Evolutionary conservation across 2,329 filamentous ascomycete species (phyloP), one percentile per base, ranked within the genome.

Genomic region (Diaporthe sp.): DNA sequence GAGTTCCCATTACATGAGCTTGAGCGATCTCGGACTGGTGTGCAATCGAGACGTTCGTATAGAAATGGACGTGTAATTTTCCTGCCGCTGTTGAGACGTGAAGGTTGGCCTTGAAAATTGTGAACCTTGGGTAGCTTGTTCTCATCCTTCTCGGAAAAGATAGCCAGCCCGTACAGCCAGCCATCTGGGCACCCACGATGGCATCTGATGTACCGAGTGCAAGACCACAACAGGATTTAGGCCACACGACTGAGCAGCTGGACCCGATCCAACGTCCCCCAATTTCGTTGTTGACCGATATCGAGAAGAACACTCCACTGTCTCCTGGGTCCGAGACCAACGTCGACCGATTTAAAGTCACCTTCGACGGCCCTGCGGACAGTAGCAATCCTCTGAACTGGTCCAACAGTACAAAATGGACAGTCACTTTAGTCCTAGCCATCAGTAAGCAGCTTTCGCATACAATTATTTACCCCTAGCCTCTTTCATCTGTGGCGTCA

Each of bases 351-450:
- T 70, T 70, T 12, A 7, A 44, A 28, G 44, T 70, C 10, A 39
- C 55, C 42, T 70, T 70, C 4, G n/a, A 53, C n/a, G 22, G 22
- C 10, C 55, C 57, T 22, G 19, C 25, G 9, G 65, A 62, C 34
- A 51, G 15, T 39, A 82, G 82, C 0, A 85, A 87, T 46, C 86
- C 85, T 1, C 79, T 82, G 39, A 79, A 86, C 72, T 87, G 85
- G 86, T 79, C 83, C 0, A 79, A 74, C 0, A 74, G 81, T 2
- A 82, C 80, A 1, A 89, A 89, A 79, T 89, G 88, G 88, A 82
- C 83, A 0, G 86, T 87, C 0, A 89, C 88, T 3, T 79, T 86
- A 65, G 84, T 88, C 6, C 82, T 89, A 0, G 89, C 87, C 0
- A 84, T 85, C 4, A 87, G 31, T 31, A 31, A 31, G 31, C 31